Evolutionary conservation across 306 rosid genomes (phyloP), one percentile per base, ranked within the genome.

Genomic region (Benincasa hispida): DNA sequence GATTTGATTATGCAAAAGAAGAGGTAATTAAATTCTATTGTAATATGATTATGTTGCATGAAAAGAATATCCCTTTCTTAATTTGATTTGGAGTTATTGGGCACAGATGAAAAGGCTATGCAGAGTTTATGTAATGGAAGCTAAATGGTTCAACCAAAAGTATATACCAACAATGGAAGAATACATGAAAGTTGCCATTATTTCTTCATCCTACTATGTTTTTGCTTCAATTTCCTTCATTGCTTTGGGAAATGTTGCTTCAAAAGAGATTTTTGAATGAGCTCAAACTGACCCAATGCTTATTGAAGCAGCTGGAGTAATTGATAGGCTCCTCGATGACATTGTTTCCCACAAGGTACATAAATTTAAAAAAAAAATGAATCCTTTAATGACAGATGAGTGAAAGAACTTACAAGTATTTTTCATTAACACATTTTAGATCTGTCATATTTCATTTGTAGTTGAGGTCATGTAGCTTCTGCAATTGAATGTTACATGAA

Each of bases 141-240:
- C 68, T 13, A 61, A 32, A 30, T 61, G 68, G 68, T 61, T 30
- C 30, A n/a, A 87, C 27, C 54, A 59, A 9, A 69, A 78, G 15
- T 30, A 72, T 50, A 22, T 53, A 0, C 89, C 87, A 60, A 82
- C 74, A n/a, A n/a, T 72, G 17, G 88, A 88, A 7, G 86, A 88
- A 74, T 86, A 61, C 13, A 61, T 61, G 69, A 8, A 61, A 32
- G 24, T 61, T 61, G 42, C 69, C n/a, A 61, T 2, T 34, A n/a
- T n/a, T n/a, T n/a, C n/a, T 13, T 5, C 80, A 13, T 2, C 10
- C 54, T 27, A 42, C 72, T 13, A 27, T 42, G 1, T 76, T 48
- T 18, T 75, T 66, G 18, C 53, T 66, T 4, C 21, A 65, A 37
- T 12, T 61, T 17, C 69, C 9, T 28, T 61, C 42, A 42, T 61